Conservation (phyloP, 108 stramenopile species). For the Skeletonema grethae region DNA sequence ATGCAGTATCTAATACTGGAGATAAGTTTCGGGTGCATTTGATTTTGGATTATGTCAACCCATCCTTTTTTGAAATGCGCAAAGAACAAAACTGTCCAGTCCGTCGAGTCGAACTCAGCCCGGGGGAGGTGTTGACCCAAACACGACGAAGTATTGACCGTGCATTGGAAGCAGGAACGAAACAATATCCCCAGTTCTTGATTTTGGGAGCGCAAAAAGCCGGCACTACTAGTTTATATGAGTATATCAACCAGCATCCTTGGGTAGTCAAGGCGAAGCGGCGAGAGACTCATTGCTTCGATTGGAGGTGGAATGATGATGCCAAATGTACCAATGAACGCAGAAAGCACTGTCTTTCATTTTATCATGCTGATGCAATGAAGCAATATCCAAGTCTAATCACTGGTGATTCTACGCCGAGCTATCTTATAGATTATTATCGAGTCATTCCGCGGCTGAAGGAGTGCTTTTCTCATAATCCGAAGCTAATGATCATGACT, state of each 20-base stretch:
- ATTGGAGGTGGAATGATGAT: constrained; percentile 91
- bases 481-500: constrained; percentile 88
- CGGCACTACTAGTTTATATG: constrained; percentile 94
- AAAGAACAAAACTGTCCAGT: constrained; percentile 20
- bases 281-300: constrained; percentile 97
- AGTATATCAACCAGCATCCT: constrained; percentile 93
- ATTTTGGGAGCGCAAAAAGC: constrained; percentile 95
- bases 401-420: constrained; percentile 96
- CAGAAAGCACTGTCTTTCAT: constrained; percentile 67
- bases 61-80: constrained; percentile 27
- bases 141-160: constrained; percentile 93
- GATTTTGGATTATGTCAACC: constrained; percentile 95
- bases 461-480: constrained; percentile 54
- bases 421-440: constrained; percentile 88
- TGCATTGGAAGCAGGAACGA: constrained; percentile 50
- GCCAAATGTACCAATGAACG: constrained; percentile 49
- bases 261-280: constrained; percentile 75
- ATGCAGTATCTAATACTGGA: constrained; percentile 88
- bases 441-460: constrained; percentile 91
- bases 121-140: constrained; percentile 86
- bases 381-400: constrained; percentile 69
- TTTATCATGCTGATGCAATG: constrained; percentile 76
- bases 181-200: constrained; percentile 77
- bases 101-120: constrained; percentile 56
- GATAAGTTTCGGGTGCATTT: constrained; percentile 86